Base-by-base conservation (phyloP, 208 protist species). In the Acanthamoeba sp. region DNA sequence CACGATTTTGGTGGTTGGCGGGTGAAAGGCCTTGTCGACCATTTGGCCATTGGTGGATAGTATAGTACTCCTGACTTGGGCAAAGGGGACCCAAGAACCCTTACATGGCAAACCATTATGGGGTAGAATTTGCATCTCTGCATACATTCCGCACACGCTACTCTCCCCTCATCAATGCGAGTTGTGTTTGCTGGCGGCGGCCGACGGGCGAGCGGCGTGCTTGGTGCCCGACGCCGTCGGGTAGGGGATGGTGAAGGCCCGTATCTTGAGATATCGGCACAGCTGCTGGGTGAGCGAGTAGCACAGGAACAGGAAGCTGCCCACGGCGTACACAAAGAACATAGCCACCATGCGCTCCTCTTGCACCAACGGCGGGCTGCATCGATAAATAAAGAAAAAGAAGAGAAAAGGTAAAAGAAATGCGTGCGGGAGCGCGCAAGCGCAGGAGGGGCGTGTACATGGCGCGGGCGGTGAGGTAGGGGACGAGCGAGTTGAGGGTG, bases 271-370 rank as follows among this genome's bases (percentile, higher is more conserved):
- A 20, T 82, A 82, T 38, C 73, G 73, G n/a, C 73, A 82, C 36
- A 82, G 73, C 73, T 82, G 73, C 29, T 82, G 73, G 4, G 73
- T 82, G 73, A 82, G 73, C 16, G 73, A 82, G 73, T 82, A 82
- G 73, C 73, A 82, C 38, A 82, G 73, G 73, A 82, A 82, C 40
- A 82, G 73, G 73, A 82, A 82, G 73, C 73, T 82, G 42, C 73
- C 73, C 40, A 82, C 73, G 73, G 73, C 73, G 38, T 34, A 82
- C 20, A 82, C 73, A 20, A 82, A 82, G 73, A 52, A 82, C 16
- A 52, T 12, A 50, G 40, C 73, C 73, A 82, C 42, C 73, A 82
- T 82, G 40, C 73, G 73, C 73, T 82, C 73, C 20, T 82, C 73
- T 2, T 82, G 20, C 20, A 82, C 73, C 34, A 82, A 29, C 20